Conservation (phyloP, 768 basidiomycete species). For the Cantharellus anzutake region DNA sequence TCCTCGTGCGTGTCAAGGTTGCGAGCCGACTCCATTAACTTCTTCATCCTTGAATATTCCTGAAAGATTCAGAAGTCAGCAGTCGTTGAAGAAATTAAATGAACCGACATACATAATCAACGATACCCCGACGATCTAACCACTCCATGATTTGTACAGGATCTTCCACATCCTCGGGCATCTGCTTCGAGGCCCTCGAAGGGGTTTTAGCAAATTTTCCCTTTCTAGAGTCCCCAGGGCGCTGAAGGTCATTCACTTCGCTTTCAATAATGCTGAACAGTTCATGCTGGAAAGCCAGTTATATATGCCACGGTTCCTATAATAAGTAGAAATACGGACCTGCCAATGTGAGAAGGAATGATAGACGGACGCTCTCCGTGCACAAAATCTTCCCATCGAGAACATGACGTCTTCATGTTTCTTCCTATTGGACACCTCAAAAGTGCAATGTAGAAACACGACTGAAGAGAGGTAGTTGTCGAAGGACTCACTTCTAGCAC, state of each 20-base stretch:
- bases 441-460: neutral
- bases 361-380: conserved; percentile 41
- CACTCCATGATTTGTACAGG: conserved; percentile 71
- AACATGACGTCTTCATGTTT: conserved; percentile 20
- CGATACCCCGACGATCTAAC: conserved; percentile 50
- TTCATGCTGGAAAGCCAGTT: conserved; percentile 27
- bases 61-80: neutral
- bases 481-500: conserved; percentile 21
- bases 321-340: conserved; percentile 25
- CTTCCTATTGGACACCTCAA: conserved; percentile 9
- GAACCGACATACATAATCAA: conserved; percentile 23
- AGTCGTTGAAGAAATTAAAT: neutral
- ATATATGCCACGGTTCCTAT: neutral
- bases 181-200: conserved; percentile 26
- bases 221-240: conserved; percentile 13
- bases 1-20: conserved; percentile 28
- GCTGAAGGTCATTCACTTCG: conserved; percentile 38
- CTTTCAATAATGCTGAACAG: conserved; percentile 38
- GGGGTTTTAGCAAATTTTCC: conserved; percentile 37
- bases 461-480: neutral
- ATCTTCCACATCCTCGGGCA: conserved; percentile 47
- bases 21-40: conserved; percentile 56
- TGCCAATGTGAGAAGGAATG: conserved; percentile 73
- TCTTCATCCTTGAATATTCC: conserved; percentile 52
- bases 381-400: conserved; percentile 66